phyloP scores from a whole-genome alignment of 169 alveolate genomes.

The Plasmodium adleri region DNA sequence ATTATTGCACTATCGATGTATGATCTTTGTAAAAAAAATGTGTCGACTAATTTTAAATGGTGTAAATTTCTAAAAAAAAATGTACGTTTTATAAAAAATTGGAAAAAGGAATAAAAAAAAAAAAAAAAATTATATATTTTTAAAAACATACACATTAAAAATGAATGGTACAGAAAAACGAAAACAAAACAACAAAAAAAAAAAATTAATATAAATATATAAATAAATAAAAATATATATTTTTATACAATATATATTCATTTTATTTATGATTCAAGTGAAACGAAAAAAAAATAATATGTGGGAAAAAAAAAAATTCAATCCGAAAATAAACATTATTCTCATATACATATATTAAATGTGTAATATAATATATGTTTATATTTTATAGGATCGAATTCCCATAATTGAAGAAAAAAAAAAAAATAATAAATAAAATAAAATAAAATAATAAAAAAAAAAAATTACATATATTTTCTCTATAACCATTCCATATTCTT shows the following conservation, averaged over 20 bases:
- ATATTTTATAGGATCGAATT: background rate
- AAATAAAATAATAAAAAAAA: background rate
- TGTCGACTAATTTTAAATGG: constrained; percentile 75
- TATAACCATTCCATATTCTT: background rate
- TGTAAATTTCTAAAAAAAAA: constrained; percentile 72
- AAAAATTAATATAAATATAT: background rate
- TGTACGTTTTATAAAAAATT: background rate
- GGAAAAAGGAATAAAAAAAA: constrained; percentile 9
- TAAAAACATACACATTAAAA: background rate
- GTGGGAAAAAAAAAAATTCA: background rate
- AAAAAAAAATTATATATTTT: background rate
- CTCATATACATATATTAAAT: background rate
- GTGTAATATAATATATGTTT: background rate
- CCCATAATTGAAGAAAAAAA: background rate
- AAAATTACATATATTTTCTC: background rate
- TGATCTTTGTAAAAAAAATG: constrained; percentile 65
- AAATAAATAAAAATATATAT: background rate
- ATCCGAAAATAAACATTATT: background rate
- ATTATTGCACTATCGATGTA: constrained; percentile 76
- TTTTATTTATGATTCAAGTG: too few species aligned
- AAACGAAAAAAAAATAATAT: too few species aligned
- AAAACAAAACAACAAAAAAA: background rate
- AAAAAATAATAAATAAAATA: background rate
- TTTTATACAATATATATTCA: background rate
- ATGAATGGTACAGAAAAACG: background rate